Base-by-base conservation (phyloP, 2,329 filamentous ascomycete species). In the Cercospora zeina region DNA sequence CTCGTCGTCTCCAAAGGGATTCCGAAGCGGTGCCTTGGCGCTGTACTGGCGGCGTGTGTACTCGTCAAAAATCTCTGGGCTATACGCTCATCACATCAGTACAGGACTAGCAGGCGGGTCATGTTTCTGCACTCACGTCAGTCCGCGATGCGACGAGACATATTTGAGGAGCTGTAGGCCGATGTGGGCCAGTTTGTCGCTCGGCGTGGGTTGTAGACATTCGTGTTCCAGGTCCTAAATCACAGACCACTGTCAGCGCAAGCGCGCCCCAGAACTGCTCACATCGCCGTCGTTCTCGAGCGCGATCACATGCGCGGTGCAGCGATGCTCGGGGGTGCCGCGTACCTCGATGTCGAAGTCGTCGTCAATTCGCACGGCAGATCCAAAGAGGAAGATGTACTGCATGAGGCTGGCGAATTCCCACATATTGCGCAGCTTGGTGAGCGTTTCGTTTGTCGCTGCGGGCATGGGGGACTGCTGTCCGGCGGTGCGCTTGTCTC, bases 361-460 rank as follows among this genome's bases (percentile, higher is more conserved):
- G 65, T 96, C 89, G 70, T 95, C 89, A 68, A 97, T 90, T 79
- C 96, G 97, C 75, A 96, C 87, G 47, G 87, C 87, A 71, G 89
- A 87, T 65, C 93, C 93, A 76, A 99, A 99, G 42, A 93, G 85
- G 75, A 88, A 90, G 64, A 97, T 90, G 84, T 92, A 99, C 78
- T 99, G 93, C 78, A 89, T 92, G 7, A 97, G 80, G 72, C 92
- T 93, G 64, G 93, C 91, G 77, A 97, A 97, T 76, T 97, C 90
- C 93, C 93, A 97, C 83, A 90, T 92, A 74, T 90, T 95, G 66
- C 93, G 87, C 68, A 97, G 84, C 67, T 83, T 87, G 62, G 86
- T 79, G 30, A 96, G 80, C 59, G 86, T 70, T 76, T 75, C 75
- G 77, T 72, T 62, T 31, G 70, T 34, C 61, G 70, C 67, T 21